Percentiles rank a stretch among this genome's conserved stretches.
Evolutionary conservation across 1,139 yeast genomes (phyloP).

Genomic region (Debaryomycetaceae sp.): DNA sequence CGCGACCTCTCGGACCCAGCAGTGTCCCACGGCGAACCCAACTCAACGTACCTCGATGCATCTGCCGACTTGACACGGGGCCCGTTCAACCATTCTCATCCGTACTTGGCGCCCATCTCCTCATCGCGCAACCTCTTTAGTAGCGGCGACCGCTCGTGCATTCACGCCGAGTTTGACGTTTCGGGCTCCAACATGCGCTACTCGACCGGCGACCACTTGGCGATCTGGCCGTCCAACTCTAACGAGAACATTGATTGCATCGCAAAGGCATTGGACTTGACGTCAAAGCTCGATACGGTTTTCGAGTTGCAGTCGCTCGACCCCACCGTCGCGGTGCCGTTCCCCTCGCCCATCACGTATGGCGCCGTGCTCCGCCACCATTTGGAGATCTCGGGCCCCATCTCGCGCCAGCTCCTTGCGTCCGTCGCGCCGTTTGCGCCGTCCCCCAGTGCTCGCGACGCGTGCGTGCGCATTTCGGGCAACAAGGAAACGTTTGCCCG

Average conservation of each 20-base stretch:
- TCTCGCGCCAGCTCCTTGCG: slow-evolving; percentile 78
- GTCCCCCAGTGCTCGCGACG: slow-evolving; percentile 41
- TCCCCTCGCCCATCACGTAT: slow-evolving; percentile 86
- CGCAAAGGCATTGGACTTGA: slow-evolving; percentile 51
- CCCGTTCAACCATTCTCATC: slow-evolving; percentile 78
- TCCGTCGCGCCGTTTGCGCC: slow-evolving; percentile 85
- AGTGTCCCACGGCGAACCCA: slow-evolving; percentile 83
- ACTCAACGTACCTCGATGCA: slow-evolving; percentile 44
- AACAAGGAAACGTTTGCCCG: slow-evolving; percentile 61
- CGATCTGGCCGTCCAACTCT: slow-evolving; percentile 88
- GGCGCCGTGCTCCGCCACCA: slow-evolving; percentile 81
- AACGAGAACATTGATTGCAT: slow-evolving; percentile 62
- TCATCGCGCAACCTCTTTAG: slow-evolving; percentile 61
- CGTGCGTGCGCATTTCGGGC: slow-evolving; percentile 45
- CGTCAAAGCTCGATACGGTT: slow-evolving; percentile 41
- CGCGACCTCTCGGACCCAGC: slow-evolving; percentile 12
- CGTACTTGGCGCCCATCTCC: slow-evolving; percentile 65
- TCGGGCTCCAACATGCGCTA: slow-evolving; percentile 68
- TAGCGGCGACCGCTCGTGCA: slow-evolving; percentile 60
- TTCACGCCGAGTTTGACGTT: slow-evolving; percentile 84
- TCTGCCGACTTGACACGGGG: slow-evolving; percentile 42
- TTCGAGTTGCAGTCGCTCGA: slow-evolving; percentile 65
- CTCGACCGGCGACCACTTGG: slow-evolving; percentile 93
- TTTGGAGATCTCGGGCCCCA: slow-evolving; percentile 85
- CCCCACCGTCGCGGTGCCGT: slow-evolving; percentile 59